Evolutionary conservation across 768 basidiomycete genomes (phyloP).

Genomic region (Floccularia luteovirens): DNA sequence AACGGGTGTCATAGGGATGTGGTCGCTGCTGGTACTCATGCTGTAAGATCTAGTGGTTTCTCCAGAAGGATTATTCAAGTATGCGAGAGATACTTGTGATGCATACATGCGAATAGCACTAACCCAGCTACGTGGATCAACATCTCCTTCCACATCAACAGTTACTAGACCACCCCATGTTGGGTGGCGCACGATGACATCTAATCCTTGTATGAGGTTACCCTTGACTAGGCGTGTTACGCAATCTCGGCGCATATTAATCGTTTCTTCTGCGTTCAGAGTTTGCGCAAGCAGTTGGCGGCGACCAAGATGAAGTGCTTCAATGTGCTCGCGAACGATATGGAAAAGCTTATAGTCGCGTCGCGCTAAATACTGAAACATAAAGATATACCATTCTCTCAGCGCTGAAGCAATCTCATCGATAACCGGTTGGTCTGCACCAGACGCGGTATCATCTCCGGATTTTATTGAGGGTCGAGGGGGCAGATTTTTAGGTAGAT

Average conservation of each 20-base stretch:
- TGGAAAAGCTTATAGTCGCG: slow-evolving; percentile 89
- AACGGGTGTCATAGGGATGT: slow-evolving; percentile 33
- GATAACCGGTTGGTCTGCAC: slow-evolving; percentile 79
- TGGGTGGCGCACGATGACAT: slow-evolving; percentile 95
- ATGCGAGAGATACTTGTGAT: slow-evolving; percentile 79
- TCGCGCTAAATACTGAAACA: slow-evolving; percentile 85
- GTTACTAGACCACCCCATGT: slow-evolving; percentile 84
- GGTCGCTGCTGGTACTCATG: slow-evolving; percentile 38
- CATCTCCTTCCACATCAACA: slow-evolving; percentile 82
- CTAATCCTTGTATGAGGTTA: slow-evolving; percentile 87
- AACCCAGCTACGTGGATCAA: slow-evolving; percentile 78
- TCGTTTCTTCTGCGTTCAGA: slow-evolving; percentile 80
- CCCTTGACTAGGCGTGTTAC: slow-evolving; percentile 82
- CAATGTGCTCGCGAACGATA: slow-evolving; percentile 81
- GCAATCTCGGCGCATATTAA: slow-evolving; percentile 75
- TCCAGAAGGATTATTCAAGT: slow-evolving; percentile 52
- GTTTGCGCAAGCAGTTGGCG: slow-evolving; percentile 86
- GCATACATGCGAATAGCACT: slow-evolving; percentile 89
- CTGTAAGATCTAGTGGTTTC: slow-evolving; percentile 33
- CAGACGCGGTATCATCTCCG: slow-evolving; percentile 87
- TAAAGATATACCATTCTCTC: slow-evolving; percentile 90
- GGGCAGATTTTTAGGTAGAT: slow-evolving; percentile 65
- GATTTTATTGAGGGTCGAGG: slow-evolving; percentile 93
- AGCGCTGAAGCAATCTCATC: slow-evolving; percentile 97
- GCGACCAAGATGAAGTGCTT: slow-evolving; percentile 85